phyloP scores from a whole-genome alignment of 2,329 filamentous ascomycete species.

The Penicillium sp. region DNA sequence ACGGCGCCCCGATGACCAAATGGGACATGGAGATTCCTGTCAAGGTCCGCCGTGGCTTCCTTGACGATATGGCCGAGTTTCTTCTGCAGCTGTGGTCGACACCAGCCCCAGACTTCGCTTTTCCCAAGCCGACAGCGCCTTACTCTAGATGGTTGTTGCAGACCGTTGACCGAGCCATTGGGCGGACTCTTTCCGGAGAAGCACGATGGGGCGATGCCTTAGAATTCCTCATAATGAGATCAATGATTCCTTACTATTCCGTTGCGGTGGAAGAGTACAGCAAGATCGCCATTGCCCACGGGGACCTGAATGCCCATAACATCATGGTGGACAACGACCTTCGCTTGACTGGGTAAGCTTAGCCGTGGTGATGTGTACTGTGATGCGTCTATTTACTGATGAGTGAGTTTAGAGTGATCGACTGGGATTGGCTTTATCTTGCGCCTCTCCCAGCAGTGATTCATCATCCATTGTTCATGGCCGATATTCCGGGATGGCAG shows the following conservation, averaged over 20 bases:
- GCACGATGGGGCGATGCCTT: conserved; percentile 19
- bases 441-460: conserved; percentile 22
- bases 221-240: conserved; percentile 25
- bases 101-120: background rate
- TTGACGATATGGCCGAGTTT: conserved; percentile 14
- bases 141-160: conserved; percentile 19
- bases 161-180: conserved; percentile 18
- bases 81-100: conserved; percentile 17
- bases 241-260: conserved; percentile 21
- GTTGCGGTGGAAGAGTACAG: conserved; percentile 15
- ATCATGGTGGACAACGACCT: conserved; percentile 20
- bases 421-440: conserved; percentile 22
- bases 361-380: background rate
- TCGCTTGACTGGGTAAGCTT: conserved; percentile 18
- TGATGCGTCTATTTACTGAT: background rate
- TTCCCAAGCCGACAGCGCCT: background rate
- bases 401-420: conserved; percentile 12
- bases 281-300: conserved; percentile 19
- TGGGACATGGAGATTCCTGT: conserved; percentile 7
- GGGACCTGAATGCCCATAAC: conserved; percentile 19
- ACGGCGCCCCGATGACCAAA: conserved; percentile 6
- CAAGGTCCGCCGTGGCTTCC: background rate
- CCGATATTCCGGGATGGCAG: conserved; percentile 19
- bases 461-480: conserved; percentile 22
- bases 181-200: conserved; percentile 17